phyloP scores from a whole-genome alignment of 2,329 filamentous ascomycete species.

The Periconia sp. region DNA sequence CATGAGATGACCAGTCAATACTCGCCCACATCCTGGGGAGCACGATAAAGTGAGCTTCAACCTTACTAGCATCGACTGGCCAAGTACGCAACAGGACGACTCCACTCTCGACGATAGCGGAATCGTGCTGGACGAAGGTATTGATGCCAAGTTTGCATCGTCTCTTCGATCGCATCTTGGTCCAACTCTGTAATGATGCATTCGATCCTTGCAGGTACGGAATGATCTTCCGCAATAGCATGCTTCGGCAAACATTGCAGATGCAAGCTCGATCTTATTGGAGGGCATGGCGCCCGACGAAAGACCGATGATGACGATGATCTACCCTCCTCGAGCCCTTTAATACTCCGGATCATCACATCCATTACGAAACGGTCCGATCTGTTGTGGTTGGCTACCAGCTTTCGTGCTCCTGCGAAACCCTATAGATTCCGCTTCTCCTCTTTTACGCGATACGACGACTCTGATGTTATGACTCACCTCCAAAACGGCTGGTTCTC shows the following conservation, averaged over 20 bases:
- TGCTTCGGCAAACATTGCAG: conserved; percentile 9
- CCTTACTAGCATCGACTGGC: conserved; percentile 40
- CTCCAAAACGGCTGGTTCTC: conserved; percentile 29
- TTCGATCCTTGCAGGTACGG: not conserved
- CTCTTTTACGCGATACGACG: conserved; percentile 30
- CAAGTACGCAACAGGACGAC: conserved; percentile 36
- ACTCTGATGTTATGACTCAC: conserved; percentile 42
- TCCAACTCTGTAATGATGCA: too few relatives aligned
- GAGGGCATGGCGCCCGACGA: too few relatives aligned
- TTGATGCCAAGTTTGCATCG: conserved; percentile 40
- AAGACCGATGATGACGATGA: too few relatives aligned
- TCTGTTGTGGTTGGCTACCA: not conserved
- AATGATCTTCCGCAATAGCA: not conserved
- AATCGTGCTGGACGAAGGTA: conserved; percentile 42
- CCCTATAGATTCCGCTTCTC: conserved; percentile 1
- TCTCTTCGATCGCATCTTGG: conserved; percentile 23
- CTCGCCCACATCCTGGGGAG: conserved; percentile 41
- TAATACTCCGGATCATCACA: too few relatives aligned
- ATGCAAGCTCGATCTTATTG: not conserved
- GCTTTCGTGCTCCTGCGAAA: conserved; percentile 7
- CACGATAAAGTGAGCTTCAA: conserved; percentile 41
- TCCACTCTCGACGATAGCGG: conserved; percentile 42
- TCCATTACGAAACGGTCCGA: not conserved
- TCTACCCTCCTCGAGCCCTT: too few relatives aligned
- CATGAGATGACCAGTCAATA: conserved; percentile 41